Evolutionary conservation across 345 rosid species (phyloP), one percentile per base, ranked within the genome.

Genomic region (Limnanthes douglasii): DNA sequence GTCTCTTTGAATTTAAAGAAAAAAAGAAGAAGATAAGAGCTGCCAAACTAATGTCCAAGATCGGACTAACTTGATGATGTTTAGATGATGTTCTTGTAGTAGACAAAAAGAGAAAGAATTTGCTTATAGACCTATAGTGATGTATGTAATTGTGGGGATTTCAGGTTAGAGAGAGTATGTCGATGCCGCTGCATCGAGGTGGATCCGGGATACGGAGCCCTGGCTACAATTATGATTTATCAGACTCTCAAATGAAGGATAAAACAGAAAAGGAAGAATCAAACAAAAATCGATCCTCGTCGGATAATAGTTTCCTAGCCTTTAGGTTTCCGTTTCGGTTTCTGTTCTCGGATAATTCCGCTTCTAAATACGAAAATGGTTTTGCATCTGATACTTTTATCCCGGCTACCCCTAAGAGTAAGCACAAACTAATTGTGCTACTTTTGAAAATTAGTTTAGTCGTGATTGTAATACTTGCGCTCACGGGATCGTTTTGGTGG

Each of bases 401-500:
- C 25, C 21, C 39, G 33, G 65, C 68, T 2, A 53, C 54, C 45
- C 70, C 78, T 5, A 75, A 93, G 50, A 70, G 39, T 50, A 63
- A 78, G 36, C 94, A 65, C 49, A 75, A 64, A 49, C 41, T 75
- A 39, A 51, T 70, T 38, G 29, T 81, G 54, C 41, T 69, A 8
- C 51, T 71, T 39, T 55, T 92, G 50, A 81, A 75, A 68, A 57
- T 68, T 41, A 75, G 90, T 71, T 70, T 92, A 54, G 57, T 68
- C 64, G 43, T 67, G 24, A 85, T 78, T 29, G 73, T 78, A 30
- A 31, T 78, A 41, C 27, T 62, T 42, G 88, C 96, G 22, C 61
- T 92, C 4, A 56, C 57, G 5, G 94, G 94, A 34, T 92, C 99
- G 4, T 71, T 92, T 39, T 92, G 88, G 90, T 92, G 96, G 99